These are phyloP conservation scores for Cymodocea nodosa DNA, from an alignment of 116 monocot genomes.

Conservation along the genomic window DNA sequence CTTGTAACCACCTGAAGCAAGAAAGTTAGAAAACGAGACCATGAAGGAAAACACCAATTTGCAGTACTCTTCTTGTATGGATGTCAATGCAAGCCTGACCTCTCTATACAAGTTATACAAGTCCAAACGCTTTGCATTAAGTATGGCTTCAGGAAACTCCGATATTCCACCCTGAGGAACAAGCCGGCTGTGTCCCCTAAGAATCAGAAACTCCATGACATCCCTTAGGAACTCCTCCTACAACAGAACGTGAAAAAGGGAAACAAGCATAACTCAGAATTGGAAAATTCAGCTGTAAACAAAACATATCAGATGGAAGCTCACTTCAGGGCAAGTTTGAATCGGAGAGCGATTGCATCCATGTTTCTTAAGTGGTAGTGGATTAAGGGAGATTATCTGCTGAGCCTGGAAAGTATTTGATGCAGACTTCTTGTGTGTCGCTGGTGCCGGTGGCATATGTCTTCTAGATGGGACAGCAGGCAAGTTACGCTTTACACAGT, in stretches of 20 bases:
- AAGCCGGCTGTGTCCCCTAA: conserved; percentile 69
- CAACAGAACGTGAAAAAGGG: conserved; percentile 3
- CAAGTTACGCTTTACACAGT: conserved; percentile 24
- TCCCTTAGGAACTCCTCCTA: conserved; percentile 94
- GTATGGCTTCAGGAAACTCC: conserved; percentile 95
- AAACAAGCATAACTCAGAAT: neutral
- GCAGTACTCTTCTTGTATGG: neutral
- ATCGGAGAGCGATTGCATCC: conserved; percentile 58
- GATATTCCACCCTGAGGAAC: conserved; percentile 87
- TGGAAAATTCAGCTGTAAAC: neutral
- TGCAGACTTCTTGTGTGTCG: conserved; percentile 52
- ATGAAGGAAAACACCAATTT: neutral
- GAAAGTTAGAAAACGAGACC: neutral
- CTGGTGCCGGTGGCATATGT: conserved; percentile 30
- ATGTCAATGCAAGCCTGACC: conserved; percentile 18
- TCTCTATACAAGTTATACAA: conserved; percentile 91
- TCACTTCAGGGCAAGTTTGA: conserved; percentile 74
- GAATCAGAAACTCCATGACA: conserved; percentile 83
- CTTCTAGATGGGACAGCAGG: conserved; percentile 17
- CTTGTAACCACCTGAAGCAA: conserved; percentile 77
- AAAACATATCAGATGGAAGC: neutral
- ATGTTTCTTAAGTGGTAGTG: conserved; percentile 91
- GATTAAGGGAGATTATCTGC: conserved; percentile 62
- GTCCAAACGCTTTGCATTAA: conserved; percentile 90
- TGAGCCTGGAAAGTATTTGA: conserved; percentile 54